Percentiles rank a stretch among this genome's conserved stretches.
Evolutionary conservation across 768 basidiomycete species (phyloP).

Genomic region (Boletus vinaceobasis): DNA sequence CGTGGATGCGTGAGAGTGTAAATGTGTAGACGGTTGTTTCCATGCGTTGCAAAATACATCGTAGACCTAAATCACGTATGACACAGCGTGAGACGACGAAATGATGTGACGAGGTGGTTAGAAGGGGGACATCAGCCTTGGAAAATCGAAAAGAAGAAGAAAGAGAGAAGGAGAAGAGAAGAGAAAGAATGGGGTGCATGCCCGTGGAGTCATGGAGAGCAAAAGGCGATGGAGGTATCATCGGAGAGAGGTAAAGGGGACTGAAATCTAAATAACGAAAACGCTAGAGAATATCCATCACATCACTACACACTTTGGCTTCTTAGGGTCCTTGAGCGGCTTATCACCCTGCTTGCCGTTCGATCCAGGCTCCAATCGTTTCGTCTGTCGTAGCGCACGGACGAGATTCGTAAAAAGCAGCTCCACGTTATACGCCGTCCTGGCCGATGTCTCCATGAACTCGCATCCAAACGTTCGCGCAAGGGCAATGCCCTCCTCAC

Average conservation of each 20-base stretch:
- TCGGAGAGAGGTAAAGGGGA: constrained; percentile 66
- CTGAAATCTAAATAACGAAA: constrained; percentile 63
- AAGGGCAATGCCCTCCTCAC: constrained; percentile 80
- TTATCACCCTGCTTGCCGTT: constrained; percentile 39
- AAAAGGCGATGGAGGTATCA: constrained; percentile 64
- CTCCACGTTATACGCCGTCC: constrained; percentile 91
- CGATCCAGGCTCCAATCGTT: constrained; percentile 44
- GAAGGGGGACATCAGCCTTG: constrained; percentile 31
- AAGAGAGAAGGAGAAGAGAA: constrained; percentile 23
- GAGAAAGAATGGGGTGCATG: constrained; percentile 21
- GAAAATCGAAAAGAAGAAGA: constrained; percentile 18
- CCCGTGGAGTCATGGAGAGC: constrained; percentile 26
- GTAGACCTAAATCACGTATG: constrained; percentile 39
- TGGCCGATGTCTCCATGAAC: constrained; percentile 96
- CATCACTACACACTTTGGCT: constrained; percentile 73
- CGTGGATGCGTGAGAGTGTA: constrained; percentile 3
- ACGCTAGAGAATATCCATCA: constrained; percentile 64
- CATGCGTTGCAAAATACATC: constrained; percentile 39
- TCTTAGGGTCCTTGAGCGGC: constrained; percentile 44
- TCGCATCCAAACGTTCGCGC: constrained; percentile 87
- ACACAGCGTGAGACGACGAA: constrained; percentile 37
- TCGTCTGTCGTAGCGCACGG: constrained; percentile 72
- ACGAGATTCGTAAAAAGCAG: constrained; percentile 86
- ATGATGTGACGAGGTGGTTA: constrained; percentile 31
- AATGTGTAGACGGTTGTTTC: constrained; percentile 26